A percentile compares a stretch with the other conserved stretches of the same genome.
These are phyloP conservation scores for Lachnum nothofagi DNA, from an alignment of 2,329 filamentous ascomycete genomes.

Conservation along the genomic window DNA sequence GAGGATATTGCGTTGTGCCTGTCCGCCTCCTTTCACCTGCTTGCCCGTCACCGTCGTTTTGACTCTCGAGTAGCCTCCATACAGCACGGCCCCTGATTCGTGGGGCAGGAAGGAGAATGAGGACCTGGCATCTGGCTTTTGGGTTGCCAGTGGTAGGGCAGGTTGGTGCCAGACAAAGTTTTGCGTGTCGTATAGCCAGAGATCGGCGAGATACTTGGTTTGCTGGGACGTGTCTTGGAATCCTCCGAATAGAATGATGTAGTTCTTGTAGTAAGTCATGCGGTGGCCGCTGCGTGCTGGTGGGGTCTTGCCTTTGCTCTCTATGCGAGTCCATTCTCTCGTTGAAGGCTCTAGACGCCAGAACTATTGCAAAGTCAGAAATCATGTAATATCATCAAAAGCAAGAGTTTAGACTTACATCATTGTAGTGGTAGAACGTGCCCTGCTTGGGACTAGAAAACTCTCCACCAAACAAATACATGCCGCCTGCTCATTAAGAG, in stretches of 20 bases:
- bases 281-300: constrained; percentile 85
- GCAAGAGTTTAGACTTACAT: constrained; percentile 37
- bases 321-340: constrained; percentile 87
- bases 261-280: constrained; percentile 97
- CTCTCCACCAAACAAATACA: constrained; percentile 94
- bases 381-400: background rate
- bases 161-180: constrained; percentile 82
- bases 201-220: constrained; percentile 86
- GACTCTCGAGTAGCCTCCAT: constrained; percentile 88
- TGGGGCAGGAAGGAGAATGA: constrained; percentile 90
- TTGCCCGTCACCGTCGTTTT: constrained; percentile 65
- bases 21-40: constrained; percentile 53
- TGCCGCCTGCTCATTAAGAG: too few relatives aligned
- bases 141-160: constrained; percentile 66
- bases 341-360: constrained; percentile 82
- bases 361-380: constrained; percentile 45
- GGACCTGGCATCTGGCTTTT: constrained; percentile 84
- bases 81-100: constrained; percentile 82
- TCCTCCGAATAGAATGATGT: constrained; percentile 90
- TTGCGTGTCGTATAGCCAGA: constrained; percentile 92
- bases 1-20: constrained; percentile 65
- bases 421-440: constrained; percentile 98
- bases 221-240: constrained; percentile 96
- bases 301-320: constrained; percentile 70
- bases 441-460: constrained; percentile 96